phyloP scores from a whole-genome alignment of 805 yeast species.

The Teunomyces aglyptinius region DNA sequence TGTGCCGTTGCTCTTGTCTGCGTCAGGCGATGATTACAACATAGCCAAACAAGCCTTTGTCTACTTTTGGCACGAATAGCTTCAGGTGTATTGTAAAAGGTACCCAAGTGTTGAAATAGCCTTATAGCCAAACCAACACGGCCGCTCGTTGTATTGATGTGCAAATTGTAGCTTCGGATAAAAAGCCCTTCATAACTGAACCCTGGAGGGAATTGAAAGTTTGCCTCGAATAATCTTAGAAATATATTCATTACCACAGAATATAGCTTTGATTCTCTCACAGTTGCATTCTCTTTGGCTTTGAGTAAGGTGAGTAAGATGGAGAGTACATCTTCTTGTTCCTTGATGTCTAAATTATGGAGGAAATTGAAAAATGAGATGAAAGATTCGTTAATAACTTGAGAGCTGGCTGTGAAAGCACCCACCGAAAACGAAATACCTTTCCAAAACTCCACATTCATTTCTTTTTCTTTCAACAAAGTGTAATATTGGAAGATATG shows the following conservation, averaged over 20 bases:
- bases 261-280: conserved; percentile 22
- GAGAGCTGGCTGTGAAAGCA: conserved; percentile 49
- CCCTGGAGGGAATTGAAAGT: conserved; percentile 25
- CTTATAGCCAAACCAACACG: conserved; percentile 41
- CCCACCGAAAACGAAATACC: conserved; percentile 58
- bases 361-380: conserved; percentile 32
- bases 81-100: background rate
- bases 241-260: conserved; percentile 26
- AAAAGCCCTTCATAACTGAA: conserved; percentile 37
- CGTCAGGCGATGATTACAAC: conserved; percentile 28
- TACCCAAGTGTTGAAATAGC: conserved; percentile 42
- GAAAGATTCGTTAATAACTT: conserved; percentile 43
- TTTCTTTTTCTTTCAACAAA: conserved; percentile 6
- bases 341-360: conserved; percentile 18
- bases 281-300: conserved; percentile 5
- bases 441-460: conserved; percentile 47
- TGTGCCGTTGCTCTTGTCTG: conserved; percentile 37
- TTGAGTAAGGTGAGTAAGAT: conserved; percentile 19
- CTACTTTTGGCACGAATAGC: conserved; percentile 13
- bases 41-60: conserved; percentile 23
- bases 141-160: conserved; percentile 45
- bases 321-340: conserved; percentile 10
- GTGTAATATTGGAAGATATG: conserved; percentile 7
- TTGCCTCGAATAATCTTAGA: conserved; percentile 41
- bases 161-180: conserved; percentile 53